Evolutionary conservation across 2,329 filamentous ascomycete genomes (phyloP).

Genomic region (Anthostomella pinea): DNA sequence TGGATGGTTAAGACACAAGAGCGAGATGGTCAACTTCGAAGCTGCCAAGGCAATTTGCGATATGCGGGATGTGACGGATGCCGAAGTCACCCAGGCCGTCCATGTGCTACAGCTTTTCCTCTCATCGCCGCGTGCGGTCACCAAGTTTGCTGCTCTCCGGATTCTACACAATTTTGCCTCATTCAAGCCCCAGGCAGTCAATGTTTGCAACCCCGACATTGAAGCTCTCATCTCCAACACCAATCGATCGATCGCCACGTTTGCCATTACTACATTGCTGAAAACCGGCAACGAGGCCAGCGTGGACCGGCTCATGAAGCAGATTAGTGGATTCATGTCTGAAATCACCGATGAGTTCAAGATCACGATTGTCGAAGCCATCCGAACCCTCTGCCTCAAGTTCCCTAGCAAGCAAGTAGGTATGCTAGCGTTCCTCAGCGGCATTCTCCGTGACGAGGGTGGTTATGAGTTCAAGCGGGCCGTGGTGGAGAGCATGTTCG

Average conservation of each 20-base stretch:
- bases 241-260: conserved; percentile 96
- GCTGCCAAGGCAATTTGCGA: conserved; percentile 97
- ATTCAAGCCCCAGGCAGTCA: conserved; percentile 91
- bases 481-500: conserved; percentile 98
- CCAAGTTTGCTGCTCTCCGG: conserved; percentile 94
- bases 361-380: conserved; percentile 99
- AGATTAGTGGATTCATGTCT: conserved; percentile 97
- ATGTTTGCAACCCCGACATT: conserved; percentile 94
- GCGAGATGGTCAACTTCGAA: conserved; percentile 99
- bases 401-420: conserved; percentile 97
- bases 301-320: conserved; percentile 96
- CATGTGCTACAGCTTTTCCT: conserved; percentile 96
- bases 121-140: conserved; percentile 90
- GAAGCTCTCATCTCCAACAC: conserved; percentile 94
- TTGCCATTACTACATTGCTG: conserved; percentile 94
- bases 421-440: conserved; percentile 95
- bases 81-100: conserved; percentile 86
- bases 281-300: conserved; percentile 98
- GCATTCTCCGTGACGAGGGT: conserved; percentile 94
- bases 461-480: conserved; percentile 98
- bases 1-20: conserved; percentile 96
- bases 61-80: conserved; percentile 88
- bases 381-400: conserved; percentile 93
- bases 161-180: conserved; percentile 96
- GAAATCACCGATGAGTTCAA: conserved; percentile 99